Conservation (phyloP, 2,329 filamentous ascomycete genomes). For the Cadophora gregata region DNA sequence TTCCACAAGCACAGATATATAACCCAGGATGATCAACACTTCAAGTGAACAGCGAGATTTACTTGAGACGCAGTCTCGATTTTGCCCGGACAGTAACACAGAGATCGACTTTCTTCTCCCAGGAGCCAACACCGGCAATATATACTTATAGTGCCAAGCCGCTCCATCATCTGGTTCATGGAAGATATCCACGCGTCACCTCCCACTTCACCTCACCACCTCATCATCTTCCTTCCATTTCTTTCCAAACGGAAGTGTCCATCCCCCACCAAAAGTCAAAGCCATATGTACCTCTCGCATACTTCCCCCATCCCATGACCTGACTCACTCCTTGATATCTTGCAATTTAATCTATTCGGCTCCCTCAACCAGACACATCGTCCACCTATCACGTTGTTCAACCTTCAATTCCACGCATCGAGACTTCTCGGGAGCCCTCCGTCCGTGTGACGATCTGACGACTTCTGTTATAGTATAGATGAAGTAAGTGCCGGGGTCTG, state of each 20-base stretch:
- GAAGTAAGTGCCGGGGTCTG: background rate
- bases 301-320: slow-evolving; percentile 2
- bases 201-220: background rate
- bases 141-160: slow-evolving; percentile 31
- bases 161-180: slow-evolving; percentile 20
- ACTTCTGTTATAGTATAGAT: background rate
- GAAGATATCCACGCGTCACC: slow-evolving; percentile 11
- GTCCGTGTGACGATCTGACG: slow-evolving; percentile 1
- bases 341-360: background rate
- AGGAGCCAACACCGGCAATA: slow-evolving; percentile 12
- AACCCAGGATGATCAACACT: background rate
- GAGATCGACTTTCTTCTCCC: background rate
- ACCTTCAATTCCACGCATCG: background rate
- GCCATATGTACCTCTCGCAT: too few relatives aligned
- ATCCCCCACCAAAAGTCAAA: background rate
- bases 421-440: background rate
- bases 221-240: too few relatives aligned
- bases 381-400: slow-evolving; percentile 4
- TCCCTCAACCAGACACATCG: slow-evolving; percentile 10
- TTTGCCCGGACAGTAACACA: background rate
- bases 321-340: too few relatives aligned
- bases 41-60: background rate
- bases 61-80: background rate
- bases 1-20: slow-evolving; percentile 1
- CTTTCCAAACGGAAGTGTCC: background rate